Evolutionary conservation across 2,329 filamentous ascomycete genomes (phyloP).

Genomic region (Emericellopsis cladophorae): DNA sequence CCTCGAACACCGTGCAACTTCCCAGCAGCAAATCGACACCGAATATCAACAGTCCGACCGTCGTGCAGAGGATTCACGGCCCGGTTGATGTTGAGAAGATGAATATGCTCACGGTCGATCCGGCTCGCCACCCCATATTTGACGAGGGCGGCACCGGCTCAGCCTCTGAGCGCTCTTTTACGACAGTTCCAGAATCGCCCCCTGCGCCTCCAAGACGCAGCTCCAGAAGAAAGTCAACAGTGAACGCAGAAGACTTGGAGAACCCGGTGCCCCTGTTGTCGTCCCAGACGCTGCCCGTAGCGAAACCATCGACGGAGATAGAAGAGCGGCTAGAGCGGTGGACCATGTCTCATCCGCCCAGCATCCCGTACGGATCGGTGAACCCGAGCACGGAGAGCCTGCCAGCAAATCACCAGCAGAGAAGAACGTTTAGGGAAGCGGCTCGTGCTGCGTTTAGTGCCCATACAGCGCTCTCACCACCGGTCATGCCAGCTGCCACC

Average conservation of each 20-base stretch:
- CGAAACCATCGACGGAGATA: background rate
- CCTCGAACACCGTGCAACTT: background rate
- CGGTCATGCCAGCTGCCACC: background rate
- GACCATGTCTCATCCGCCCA: conserved; percentile 8
- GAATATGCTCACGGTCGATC: background rate
- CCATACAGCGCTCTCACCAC: background rate
- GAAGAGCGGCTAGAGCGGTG: background rate
- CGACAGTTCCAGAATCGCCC: conserved; percentile 8
- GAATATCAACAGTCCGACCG: background rate
- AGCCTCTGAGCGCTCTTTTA: conserved; percentile 2
- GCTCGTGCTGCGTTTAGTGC: conserved; percentile 17
- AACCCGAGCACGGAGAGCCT: conserved; percentile 5
- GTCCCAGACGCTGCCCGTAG: background rate
- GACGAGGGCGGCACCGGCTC: background rate
- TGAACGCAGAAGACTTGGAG: background rate
- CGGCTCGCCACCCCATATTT: background rate
- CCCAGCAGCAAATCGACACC: background rate
- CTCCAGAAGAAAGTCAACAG: conserved; percentile 9
- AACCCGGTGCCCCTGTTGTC: background rate
- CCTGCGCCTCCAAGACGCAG: conserved; percentile 15
- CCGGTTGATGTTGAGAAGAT: background rate
- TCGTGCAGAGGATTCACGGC: background rate
- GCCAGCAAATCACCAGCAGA: conserved; percentile 7
- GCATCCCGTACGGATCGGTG: conserved; percentile 14
- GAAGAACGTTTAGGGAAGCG: conserved; percentile 20